Evolutionary conservation across 2,329 filamentous ascomycete genomes (phyloP).

Genomic region (Microdochium bolleyi): DNA sequence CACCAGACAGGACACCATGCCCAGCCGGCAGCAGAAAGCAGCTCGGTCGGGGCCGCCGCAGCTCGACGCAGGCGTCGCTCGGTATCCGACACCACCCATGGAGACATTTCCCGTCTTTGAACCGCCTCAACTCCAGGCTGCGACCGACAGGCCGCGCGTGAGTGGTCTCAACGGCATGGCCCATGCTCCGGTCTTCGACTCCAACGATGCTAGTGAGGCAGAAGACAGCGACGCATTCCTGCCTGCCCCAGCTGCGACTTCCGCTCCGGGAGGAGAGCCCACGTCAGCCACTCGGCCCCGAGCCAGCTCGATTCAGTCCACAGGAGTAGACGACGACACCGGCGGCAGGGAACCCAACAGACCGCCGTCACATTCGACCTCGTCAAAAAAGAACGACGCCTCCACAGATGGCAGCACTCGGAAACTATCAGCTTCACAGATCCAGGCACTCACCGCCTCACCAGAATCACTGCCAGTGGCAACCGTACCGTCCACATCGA

Average conservation of each 20-base stretch:
- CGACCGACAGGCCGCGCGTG: not conserved
- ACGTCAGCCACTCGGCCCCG: not conserved
- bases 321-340: constrained; percentile 2
- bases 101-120: not conserved
- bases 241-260: not conserved
- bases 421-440: constrained; percentile 49
- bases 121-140: not conserved
- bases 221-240: not conserved
- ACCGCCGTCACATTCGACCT: constrained; percentile 9
- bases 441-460: constrained; percentile 47
- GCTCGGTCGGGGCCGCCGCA: not conserved
- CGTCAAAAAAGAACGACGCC: constrained; percentile 10
- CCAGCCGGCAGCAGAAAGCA: not conserved
- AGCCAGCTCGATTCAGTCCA: not conserved
- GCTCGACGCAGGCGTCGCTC: not conserved
- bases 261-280: not conserved
- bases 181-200: not conserved
- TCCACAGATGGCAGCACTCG: constrained; percentile 35
- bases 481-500: constrained; percentile 21
- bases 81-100: not conserved
- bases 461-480: constrained; percentile 52
- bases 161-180: not conserved
- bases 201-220: not conserved
- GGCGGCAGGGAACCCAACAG: not conserved
- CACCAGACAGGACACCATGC: too few species aligned